These are phyloP conservation scores for Pyrenopolyporus hunteri DNA, from an alignment of 495 filamentous ascomycete genomes.

Conservation along the genomic window DNA sequence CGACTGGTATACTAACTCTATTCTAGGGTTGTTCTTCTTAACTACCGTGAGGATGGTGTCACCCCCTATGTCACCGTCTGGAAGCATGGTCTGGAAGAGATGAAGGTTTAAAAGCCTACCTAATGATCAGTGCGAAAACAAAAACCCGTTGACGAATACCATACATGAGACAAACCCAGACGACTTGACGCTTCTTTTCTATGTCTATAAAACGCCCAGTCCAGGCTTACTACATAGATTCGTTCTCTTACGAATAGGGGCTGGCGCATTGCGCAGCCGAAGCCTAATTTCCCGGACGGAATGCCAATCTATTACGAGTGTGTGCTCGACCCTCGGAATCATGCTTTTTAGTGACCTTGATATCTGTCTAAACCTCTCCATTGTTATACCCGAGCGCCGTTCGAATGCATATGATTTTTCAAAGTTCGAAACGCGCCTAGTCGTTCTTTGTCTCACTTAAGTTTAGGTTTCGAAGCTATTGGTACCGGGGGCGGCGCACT, in stretches of 20 bases:
- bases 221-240: conserved; percentile 22
- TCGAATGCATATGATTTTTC: background rate
- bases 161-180: conserved; percentile 25
- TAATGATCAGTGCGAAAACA: conserved; percentile 1
- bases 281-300: conserved; percentile 21
- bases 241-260: conserved; percentile 21
- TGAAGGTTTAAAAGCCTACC: conserved; percentile 79
- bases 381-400: background rate
- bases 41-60: conserved; percentile 94
- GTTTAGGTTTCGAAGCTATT: conserved; percentile 48
- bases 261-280: conserved; percentile 18
- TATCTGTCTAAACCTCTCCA: background rate
- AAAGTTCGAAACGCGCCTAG: background rate
- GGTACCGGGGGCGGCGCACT: conserved; percentile 59
- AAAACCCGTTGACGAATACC: conserved; percentile 19
- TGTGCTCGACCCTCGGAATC: background rate
- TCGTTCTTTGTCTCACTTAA: conserved; percentile 10
- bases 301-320: conserved; percentile 3
- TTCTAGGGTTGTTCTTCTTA: conserved; percentile 84
- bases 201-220: conserved; percentile 16
- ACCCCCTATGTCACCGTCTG: conserved; percentile 90
- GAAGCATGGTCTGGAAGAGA: conserved; percentile 90
- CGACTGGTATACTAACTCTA: conserved; percentile 9
- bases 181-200: conserved; percentile 31
- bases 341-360: conserved; percentile 4